Evolutionary conservation across 2,329 filamentous ascomycete species (phyloP).

Genomic region (Leptosphaerulina australis): DNA sequence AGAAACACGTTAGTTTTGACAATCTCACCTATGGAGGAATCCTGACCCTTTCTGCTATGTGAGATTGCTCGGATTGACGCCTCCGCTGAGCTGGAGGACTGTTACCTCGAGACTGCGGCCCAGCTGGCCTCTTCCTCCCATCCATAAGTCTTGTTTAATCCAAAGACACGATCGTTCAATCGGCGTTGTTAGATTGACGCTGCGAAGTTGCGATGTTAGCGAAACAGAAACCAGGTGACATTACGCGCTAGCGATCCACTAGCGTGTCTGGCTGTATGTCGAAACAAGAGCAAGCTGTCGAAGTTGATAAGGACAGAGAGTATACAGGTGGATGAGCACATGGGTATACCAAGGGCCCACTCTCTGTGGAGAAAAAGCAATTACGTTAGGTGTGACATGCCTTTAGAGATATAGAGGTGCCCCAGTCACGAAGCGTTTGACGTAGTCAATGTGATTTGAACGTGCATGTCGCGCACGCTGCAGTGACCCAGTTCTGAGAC

Average conservation of each 20-base stretch:
- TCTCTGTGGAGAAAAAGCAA: background rate
- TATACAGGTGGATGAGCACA: background rate
- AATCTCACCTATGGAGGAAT: background rate
- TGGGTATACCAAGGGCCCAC: too few relatives aligned
- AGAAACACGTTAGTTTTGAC: conserved; percentile 1
- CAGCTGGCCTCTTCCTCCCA: conserved; percentile 23
- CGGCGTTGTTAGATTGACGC: background rate
- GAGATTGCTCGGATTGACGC: conserved; percentile 8
- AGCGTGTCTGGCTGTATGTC: background rate
- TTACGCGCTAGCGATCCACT: background rate
- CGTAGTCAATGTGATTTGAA: background rate
- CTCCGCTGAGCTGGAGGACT: conserved; percentile 31
- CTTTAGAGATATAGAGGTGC: background rate
- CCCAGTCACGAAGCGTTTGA: background rate
- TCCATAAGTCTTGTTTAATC: conserved; percentile 14
- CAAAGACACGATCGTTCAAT: background rate
- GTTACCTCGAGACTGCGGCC: conserved; percentile 21
- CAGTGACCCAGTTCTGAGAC: background rate
- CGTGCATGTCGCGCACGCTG: conserved; percentile 1
- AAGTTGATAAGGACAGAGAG: background rate
- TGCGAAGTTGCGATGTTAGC: background rate
- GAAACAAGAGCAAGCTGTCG: background rate
- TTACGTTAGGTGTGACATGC: background rate
- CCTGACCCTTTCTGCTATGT: conserved; percentile 11
- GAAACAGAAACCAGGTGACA: background rate